These are phyloP conservation scores for Forsythia viridissima DNA, from an alignment of 257 asterid species.

Conservation along the genomic window DNA sequence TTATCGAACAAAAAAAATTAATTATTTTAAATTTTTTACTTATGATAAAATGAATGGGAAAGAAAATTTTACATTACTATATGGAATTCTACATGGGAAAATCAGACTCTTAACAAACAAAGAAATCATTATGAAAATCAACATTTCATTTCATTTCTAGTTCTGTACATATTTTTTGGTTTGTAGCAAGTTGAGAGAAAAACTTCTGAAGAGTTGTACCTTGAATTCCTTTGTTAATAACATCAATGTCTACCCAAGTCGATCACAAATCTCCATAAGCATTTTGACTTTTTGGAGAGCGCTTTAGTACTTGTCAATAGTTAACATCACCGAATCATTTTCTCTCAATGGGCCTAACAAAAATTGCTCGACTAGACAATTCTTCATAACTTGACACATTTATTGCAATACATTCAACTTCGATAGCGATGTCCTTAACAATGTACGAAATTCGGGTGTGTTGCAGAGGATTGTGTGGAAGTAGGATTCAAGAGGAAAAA, in stretches of 20 bases:
- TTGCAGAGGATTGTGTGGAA: slow-evolving; percentile 64
- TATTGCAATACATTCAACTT: neutral
- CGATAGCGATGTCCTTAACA: neutral
- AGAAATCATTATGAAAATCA: neutral
- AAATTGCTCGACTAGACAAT: slow-evolving; percentile 19
- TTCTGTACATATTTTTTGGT: neutral
- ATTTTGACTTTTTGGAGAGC: slow-evolving; percentile 10
- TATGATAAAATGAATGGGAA: neutral
- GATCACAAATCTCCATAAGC: slow-evolving; percentile 27
- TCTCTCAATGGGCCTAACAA: slow-evolving; percentile 42
- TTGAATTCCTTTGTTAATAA: slow-evolving; percentile 26
- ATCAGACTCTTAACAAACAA: neutral
- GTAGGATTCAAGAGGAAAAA: slow-evolving; percentile 50
- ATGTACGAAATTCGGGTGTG: slow-evolving; percentile 41
- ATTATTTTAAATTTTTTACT: neutral
- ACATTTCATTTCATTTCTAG: neutral
- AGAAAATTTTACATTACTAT: too few species aligned
- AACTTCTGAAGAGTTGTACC: slow-evolving; percentile 34
- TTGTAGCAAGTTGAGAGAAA: slow-evolving; percentile 23
- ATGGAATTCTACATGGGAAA: neutral
- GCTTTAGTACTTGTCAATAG: slow-evolving; percentile 38
- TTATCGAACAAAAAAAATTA: too few species aligned
- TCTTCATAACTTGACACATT: slow-evolving; percentile 10
- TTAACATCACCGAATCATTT: slow-evolving; percentile 34
- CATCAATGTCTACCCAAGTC: slow-evolving; percentile 41